Percentiles rank a stretch among this genome's conserved stretches.
These are phyloP conservation scores for Epicoccum nigrum DNA, from an alignment of 2,329 filamentous ascomycete genomes.

Conservation along the genomic window DNA sequence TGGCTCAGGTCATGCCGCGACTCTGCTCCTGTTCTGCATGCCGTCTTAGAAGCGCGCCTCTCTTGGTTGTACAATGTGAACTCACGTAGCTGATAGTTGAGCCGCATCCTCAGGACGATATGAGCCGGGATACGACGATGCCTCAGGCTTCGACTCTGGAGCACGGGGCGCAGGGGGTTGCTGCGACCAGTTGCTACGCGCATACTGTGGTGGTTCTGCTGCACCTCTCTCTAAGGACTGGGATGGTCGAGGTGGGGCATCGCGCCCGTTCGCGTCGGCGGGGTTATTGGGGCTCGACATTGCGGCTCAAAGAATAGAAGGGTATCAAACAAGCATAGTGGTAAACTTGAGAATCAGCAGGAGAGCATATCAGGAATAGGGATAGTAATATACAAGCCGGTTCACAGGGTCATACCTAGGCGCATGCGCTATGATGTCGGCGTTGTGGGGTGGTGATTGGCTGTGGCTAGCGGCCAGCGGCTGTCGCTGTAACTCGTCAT, in stretches of 20 bases:
- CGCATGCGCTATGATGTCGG: conserved; percentile 13
- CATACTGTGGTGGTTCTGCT: conserved; percentile 21
- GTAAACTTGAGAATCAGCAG: neutral
- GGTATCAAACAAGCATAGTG: conserved; percentile 12
- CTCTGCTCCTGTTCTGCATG: conserved; percentile 18
- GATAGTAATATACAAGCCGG: conserved; percentile 8
- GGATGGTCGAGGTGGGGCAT: conserved; percentile 24
- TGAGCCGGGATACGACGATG: conserved; percentile 34
- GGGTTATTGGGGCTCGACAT: conserved; percentile 33
- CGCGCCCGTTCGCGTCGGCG: conserved; percentile 23
- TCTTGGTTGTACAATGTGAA: neutral
- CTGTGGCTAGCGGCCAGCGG: neutral
- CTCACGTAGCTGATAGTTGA: conserved; percentile 21
- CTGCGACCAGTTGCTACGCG: conserved; percentile 12
- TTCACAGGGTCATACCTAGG: neutral
- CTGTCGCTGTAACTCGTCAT: conserved; percentile 3
- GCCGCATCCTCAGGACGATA: conserved; percentile 33
- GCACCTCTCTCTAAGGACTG: conserved; percentile 18
- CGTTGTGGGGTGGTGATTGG: conserved; percentile 10
- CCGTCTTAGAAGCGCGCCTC: conserved; percentile 13
- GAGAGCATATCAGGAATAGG: neutral
- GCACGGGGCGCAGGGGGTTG: neutral
- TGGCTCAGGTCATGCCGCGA: conserved; percentile 25
- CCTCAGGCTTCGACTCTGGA: conserved; percentile 32
- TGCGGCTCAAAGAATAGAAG: conserved; percentile 2